These are phyloP conservation scores for Lentinula sp. DNA, from an alignment of 768 basidiomycete species.

Conservation along the genomic window DNA sequence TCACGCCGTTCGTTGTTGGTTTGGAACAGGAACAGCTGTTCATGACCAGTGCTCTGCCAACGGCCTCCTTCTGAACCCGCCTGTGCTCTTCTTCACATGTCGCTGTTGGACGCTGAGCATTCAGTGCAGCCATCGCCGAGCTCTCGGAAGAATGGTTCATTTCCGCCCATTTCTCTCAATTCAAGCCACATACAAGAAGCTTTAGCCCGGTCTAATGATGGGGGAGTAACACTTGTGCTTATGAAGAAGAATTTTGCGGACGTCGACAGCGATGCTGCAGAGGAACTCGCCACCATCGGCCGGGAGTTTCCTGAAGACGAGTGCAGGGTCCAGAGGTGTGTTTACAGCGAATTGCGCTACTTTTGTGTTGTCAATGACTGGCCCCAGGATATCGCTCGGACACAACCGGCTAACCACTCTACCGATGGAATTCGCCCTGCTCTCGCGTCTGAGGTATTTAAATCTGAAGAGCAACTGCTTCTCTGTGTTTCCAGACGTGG, in stretches of 20 bases:
- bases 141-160: slow-evolving; percentile 12
- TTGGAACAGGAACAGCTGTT: slow-evolving; percentile 1
- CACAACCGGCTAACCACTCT: slow-evolving; percentile 78
- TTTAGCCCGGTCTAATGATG: slow-evolving; percentile 60
- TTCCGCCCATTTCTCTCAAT: slow-evolving; percentile 38
- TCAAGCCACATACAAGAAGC: slow-evolving; percentile 62
- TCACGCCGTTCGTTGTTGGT: neutral
- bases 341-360: slow-evolving; percentile 14
- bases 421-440: slow-evolving; percentile 65
- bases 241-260: slow-evolving; percentile 74
- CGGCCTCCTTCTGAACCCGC: neutral
- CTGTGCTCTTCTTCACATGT: slow-evolving; percentile 16
- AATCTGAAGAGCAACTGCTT: slow-evolving; percentile 86
- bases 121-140: slow-evolving; percentile 20
- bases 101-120: slow-evolving; percentile 22
- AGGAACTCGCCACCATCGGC: slow-evolving; percentile 65
- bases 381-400: slow-evolving; percentile 72
- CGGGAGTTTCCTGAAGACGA: slow-evolving; percentile 43
- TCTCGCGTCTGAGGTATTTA: slow-evolving; percentile 76
- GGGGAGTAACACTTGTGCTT: slow-evolving; percentile 80
- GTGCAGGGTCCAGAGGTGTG: slow-evolving; percentile 57
- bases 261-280: slow-evolving; percentile 67
- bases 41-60: slow-evolving; percentile 6
- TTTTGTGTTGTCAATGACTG: neutral
- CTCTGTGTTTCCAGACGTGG: slow-evolving; percentile 78